Conservation (phyloP, 495 filamentous ascomycete genomes). For the Pseudotulostoma volvatum region DNA sequence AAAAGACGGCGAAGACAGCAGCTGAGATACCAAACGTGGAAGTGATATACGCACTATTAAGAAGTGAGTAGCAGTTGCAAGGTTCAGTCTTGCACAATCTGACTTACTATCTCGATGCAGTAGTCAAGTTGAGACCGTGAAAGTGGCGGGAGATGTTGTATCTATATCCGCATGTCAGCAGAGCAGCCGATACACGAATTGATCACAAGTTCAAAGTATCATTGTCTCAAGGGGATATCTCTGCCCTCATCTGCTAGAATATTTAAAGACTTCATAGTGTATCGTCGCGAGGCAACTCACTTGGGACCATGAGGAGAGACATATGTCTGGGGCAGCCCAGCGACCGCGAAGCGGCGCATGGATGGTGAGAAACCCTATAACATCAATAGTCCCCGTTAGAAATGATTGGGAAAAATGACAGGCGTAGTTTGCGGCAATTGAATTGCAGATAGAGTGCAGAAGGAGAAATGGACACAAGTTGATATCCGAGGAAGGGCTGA, state of each 20-base stretch:
- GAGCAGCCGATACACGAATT: neutral
- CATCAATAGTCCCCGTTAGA: conserved; percentile 4
- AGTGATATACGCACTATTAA: conserved; percentile 34
- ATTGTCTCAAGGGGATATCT: neutral
- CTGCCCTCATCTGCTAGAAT: neutral
- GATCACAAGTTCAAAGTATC: too few species aligned
- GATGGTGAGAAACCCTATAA: neutral
- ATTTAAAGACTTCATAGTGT: neutral
- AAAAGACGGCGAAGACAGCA: conserved; percentile 49
- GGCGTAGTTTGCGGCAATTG: too few species aligned
- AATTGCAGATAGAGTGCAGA: too few species aligned
- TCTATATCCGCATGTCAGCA: neutral
- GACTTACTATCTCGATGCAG: neutral
- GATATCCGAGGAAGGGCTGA: too few species aligned
- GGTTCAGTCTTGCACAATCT: neutral
- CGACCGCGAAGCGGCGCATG: neutral
- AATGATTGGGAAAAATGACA: neutral
- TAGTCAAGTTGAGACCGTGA: neutral
- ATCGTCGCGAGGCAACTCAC: too few species aligned
- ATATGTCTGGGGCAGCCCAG: neutral
- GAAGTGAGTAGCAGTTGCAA: neutral
- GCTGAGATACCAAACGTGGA: conserved; percentile 43
- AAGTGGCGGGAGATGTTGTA: neutral
- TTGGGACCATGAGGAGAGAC: neutral
- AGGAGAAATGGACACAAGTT: too few species aligned